Conservation (phyloP, 305 asterid species). For the Fraxinus albicans region DNA sequence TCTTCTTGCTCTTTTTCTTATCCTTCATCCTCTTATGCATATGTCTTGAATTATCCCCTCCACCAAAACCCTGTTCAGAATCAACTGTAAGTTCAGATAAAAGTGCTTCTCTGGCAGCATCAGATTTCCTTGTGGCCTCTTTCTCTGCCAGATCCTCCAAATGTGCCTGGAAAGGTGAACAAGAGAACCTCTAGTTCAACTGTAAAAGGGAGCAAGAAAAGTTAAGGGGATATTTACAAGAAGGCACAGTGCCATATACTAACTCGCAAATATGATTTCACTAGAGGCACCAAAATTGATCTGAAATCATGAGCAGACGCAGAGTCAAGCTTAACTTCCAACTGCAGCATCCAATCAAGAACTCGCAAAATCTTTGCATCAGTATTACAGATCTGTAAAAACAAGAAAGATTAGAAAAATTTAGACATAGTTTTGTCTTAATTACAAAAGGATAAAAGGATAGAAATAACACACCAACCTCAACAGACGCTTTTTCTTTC, state of each 20-base stretch:
- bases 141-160: not conserved
- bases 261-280: slow-evolving; percentile 80
- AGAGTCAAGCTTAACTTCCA: slow-evolving; percentile 66
- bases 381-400: slow-evolving; percentile 74
- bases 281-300: slow-evolving; percentile 62
- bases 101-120: not conserved
- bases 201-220: slow-evolving; percentile 16
- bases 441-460: slow-evolving; percentile 10
- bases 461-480: slow-evolving; percentile 49
- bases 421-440: slow-evolving; percentile 4
- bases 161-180: not conserved
- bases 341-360: slow-evolving; percentile 67
- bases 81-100: not conserved
- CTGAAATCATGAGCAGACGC: slow-evolving; percentile 68
- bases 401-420: slow-evolving; percentile 24
- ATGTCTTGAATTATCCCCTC: not conserved
- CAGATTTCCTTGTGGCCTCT: not conserved
- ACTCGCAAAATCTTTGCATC: slow-evolving; percentile 74
- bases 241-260: slow-evolving; percentile 25
- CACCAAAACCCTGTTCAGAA: not conserved
- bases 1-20: not conserved
- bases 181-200: not conserved
- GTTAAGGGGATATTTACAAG: not conserved
- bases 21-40: not conserved
- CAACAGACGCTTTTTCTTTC: slow-evolving; percentile 18